Evolutionary conservation across 75 land plant species (phyloP).

Genomic region (Selaginella moellendorffii): DNA sequence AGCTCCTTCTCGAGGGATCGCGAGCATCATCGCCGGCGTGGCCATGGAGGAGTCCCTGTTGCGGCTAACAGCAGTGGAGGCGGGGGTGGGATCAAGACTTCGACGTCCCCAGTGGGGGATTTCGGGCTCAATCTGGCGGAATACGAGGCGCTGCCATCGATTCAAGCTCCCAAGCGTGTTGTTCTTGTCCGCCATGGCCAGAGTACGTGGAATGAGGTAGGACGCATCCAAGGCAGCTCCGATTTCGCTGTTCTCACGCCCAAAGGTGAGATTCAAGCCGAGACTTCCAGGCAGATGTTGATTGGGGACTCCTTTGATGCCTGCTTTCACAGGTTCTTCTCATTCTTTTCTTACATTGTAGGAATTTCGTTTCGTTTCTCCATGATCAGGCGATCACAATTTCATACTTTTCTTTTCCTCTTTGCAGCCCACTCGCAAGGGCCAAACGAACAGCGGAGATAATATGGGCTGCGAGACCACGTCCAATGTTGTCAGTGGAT

Average conservation of each 20-base stretch:
- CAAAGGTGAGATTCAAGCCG: constrained; percentile 85
- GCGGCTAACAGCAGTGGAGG: too few species aligned
- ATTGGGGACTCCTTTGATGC: constrained; percentile 58
- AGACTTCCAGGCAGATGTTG: constrained; percentile 80
- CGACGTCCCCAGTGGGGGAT: too few species aligned
- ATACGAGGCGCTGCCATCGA: constrained; percentile 17
- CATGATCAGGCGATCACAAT: too few species aligned
- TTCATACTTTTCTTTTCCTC: too few species aligned
- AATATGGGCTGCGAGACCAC: constrained; percentile 55
- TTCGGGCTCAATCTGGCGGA: constrained; percentile 9
- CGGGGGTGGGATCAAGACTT: too few species aligned
- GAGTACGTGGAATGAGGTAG: constrained; percentile 96
- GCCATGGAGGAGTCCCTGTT: too few species aligned
- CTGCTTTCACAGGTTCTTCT: constrained; percentile 68
- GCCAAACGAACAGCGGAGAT: constrained; percentile 91
- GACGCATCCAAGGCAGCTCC: constrained; percentile 93
- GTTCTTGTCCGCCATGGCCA: constrained; percentile 91
- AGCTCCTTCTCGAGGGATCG: too few species aligned
- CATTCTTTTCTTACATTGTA: not conserved
- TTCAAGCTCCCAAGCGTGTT: constrained; percentile 54
- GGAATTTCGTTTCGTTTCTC: not conserved
- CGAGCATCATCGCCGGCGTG: too few species aligned
- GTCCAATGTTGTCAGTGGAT: constrained; percentile 44
- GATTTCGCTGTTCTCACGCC: constrained; percentile 59
- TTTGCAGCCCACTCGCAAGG: constrained; percentile 67